Conservation (phyloP, 2,329 filamentous ascomycete genomes). For the Fusarium vanettenii region DNA sequence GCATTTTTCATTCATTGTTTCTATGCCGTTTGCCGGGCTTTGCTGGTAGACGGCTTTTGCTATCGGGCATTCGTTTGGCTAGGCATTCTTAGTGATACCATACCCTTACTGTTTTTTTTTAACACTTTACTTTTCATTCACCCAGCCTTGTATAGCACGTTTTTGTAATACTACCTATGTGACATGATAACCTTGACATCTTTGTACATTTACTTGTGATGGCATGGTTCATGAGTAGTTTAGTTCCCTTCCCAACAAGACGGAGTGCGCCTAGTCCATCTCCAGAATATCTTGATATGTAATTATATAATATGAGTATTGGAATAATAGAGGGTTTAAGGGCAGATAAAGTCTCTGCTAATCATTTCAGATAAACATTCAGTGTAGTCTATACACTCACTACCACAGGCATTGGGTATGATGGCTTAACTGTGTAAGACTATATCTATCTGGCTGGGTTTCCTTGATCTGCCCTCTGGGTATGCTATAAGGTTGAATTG, state of each 20-base stretch:
- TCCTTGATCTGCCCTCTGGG: too few species aligned
- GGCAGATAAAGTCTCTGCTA: background rate
- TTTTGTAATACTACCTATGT: constrained; percentile 37
- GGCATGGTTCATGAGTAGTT: background rate
- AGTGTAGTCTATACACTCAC: background rate
- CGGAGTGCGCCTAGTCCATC: background rate
- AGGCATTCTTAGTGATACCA: constrained; percentile 51
- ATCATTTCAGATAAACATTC: background rate
- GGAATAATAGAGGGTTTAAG: background rate
- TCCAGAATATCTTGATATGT: background rate
- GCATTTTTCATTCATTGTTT: constrained; percentile 25
- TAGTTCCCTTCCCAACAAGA: background rate
- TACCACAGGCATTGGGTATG: too few species aligned
- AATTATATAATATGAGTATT: background rate
- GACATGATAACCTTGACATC: constrained; percentile 23
- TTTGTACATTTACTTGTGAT: background rate
- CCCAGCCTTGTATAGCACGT: constrained; percentile 22
- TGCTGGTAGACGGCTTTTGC: constrained; percentile 29
- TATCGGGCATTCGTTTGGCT: constrained; percentile 43
- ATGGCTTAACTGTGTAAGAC: too few species aligned
- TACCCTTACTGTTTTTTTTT: constrained; percentile 42
- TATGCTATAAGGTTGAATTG: too few species aligned
- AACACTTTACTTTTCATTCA: constrained; percentile 21
- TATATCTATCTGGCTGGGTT: too few species aligned
- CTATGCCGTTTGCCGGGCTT: constrained; percentile 25